A percentile compares a stretch with the other conserved stretches of the same genome.
Conservation (phyloP, 768 basidiomycete genomes). For the Cyathus striatus region DNA sequence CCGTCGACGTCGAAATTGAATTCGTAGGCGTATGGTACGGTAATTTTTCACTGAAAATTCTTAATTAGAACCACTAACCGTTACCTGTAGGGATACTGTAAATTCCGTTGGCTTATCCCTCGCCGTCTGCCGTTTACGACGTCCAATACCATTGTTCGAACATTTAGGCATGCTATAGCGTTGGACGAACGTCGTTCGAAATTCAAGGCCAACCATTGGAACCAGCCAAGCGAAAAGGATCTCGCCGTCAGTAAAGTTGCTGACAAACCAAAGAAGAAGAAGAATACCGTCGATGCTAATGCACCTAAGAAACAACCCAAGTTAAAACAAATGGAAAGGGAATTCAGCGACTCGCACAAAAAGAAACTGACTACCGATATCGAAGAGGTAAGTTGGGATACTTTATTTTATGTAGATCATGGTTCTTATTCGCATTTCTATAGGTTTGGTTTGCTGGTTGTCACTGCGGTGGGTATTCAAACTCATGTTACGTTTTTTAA, state of each 20-base stretch:
- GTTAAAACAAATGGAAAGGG: conserved; percentile 3
- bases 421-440: conserved; percentile 11
- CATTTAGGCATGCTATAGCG: conserved; percentile 60
- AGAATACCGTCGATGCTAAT: neutral
- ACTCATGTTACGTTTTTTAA: neutral
- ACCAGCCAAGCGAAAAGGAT: conserved; percentile 26
- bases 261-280: neutral
- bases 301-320: neutral
- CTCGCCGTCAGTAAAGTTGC: conserved; percentile 14
- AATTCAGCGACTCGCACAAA: conserved; percentile 2
- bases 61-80: neutral
- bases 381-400: conserved; percentile 71
- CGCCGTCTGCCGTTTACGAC: conserved; percentile 53
- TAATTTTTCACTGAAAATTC: neutral
- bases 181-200: conserved; percentile 62
- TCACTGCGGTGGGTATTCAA: conserved; percentile 32
- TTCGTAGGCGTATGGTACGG: conserved; percentile 55
- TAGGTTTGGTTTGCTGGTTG: conserved; percentile 22
- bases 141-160: conserved; percentile 47
- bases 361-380: conserved; percentile 40
- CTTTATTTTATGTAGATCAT: conserved; percentile 45
- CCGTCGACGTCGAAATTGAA: conserved; percentile 46
- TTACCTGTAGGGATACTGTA: conserved; percentile 54
- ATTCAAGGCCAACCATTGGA: conserved; percentile 52
- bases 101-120: conserved; percentile 55